Conservation (phyloP, 2,329 filamentous ascomycete species). For the Nannizziopsis arthrosporioides region DNA sequence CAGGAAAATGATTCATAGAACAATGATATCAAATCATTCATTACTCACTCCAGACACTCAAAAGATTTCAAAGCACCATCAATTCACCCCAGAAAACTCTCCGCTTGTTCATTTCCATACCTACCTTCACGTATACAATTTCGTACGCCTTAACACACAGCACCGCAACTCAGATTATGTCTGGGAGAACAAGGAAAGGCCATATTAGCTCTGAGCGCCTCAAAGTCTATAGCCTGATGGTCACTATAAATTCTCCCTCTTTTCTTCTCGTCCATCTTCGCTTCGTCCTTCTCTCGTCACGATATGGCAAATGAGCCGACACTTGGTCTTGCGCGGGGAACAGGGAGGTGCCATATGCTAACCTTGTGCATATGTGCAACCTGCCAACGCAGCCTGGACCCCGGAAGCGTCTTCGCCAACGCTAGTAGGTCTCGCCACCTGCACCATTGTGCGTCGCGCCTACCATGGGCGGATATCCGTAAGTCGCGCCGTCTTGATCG, state of each 20-base stretch:
- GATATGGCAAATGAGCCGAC: not conserved
- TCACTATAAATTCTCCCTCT: not conserved
- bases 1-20: too few relatives aligned
- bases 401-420: constrained; percentile 16
- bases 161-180: not conserved
- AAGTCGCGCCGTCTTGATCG: constrained; percentile 35
- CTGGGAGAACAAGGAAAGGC: not conserved
- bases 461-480: constrained; percentile 38
- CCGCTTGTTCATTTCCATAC: not conserved
- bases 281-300: not conserved
- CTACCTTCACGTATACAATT: not conserved
- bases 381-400: constrained; percentile 12
- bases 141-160: not conserved
- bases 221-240: constrained; percentile 9
- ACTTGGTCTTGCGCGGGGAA: constrained; percentile 14
- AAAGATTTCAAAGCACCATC: too few relatives aligned
- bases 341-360: constrained; percentile 15
- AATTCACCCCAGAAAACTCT: not conserved
- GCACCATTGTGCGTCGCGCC: constrained; percentile 38
- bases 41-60: too few relatives aligned
- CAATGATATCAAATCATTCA: too few relatives aligned
- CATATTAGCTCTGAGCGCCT: constrained; percentile 6
- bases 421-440: constrained; percentile 35
- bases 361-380: constrained; percentile 11
- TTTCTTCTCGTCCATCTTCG: not conserved